Base-by-base conservation (phyloP, 139 green algal genomes). In the Pleodorina starrii region DNA sequence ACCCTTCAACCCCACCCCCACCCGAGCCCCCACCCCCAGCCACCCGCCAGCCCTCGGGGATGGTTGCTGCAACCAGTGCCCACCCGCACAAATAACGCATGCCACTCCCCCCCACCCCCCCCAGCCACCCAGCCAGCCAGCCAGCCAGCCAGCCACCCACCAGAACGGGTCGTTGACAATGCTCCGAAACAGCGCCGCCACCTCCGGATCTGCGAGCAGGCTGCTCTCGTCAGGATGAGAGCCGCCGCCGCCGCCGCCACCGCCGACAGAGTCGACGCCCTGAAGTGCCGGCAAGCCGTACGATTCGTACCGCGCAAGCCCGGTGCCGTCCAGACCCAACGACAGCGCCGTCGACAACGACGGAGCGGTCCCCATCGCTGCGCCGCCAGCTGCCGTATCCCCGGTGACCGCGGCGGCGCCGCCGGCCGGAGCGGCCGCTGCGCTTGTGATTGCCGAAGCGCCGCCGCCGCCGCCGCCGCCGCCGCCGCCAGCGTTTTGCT, bases 161-260 rank as follows among this genome's bases (percentile, higher is more conserved):
- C 94, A 96, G 82, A 95, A 96, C 29, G 86, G 73, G 54, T 95
- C 93, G 57, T 17, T 46, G n/a, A 21, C 63, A 29, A 87, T 87
- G 44, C 21, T 43, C 36, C 32, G n/a, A 19, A 87, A 68, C 81
- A 87, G 66, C 16, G n/a, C 63, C 42, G 21, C 44, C 60, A 87
- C 17, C 81, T 77, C 63, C 29, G 81, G 81, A 29, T 78, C 32
- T 29, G 11, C 29, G 14, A 42, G 16, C 5, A 68, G 40, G 4
- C 32, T 3, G 6, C 68, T 76, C n/a, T 76, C 68, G 17, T 76
- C 68, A 21, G 27, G 42, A 19, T 17, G 46, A 1, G 44, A 44
- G 48, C 10, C 23, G 2, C 43, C 23, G 68, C 44, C 63, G 75
- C 60, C 75, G 43, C 32, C 36, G 44, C 76, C 63, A 42, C 59